Base-by-base conservation (phyloP, 208 protist species). In the Crithidia sp. region DNA sequence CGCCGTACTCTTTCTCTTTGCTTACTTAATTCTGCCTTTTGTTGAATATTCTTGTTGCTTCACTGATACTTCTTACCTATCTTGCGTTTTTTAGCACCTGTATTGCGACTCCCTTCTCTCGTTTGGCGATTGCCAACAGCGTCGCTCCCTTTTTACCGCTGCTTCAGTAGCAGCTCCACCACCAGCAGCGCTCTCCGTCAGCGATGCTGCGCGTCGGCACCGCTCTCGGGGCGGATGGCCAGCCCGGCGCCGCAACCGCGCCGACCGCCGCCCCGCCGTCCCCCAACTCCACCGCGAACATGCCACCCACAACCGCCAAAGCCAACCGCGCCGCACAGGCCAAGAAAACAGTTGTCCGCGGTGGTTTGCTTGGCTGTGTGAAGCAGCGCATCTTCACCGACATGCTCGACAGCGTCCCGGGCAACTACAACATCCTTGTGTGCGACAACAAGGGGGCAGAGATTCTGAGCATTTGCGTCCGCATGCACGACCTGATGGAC, bases 401-500 rank as follows among this genome's bases (percentile, higher is more conserved):
- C 52, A 95, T 95, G 87, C 59, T 95, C 6, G 87, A 92, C 53
- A 74, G 74, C 39, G 86, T 92, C 2, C 58, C 66, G 4, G 85
- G 81, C 13, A 37, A 67, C 6, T 88, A 85, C 74, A 95, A 95
- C 67, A 85, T 94, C 58, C 67, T 94, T 47, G 76, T 95, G 8
- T 92, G 84, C 66, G 91, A 95, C 56, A 68, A 77, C n/a, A 62
- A 69, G 6, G 82, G 79, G 0, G 82, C 86, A 12, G 71, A 87
- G 41, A 73, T 92, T 45, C 74, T 95, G 28, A 93, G 84, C 67
- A 81, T 63, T 16, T 90, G 77, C 56, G 50, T 91, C 47, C 85
- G 86, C 67, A 88, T 95, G 80, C 77, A 91, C 67, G 88, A 95
- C 52, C 69, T 95, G 50, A 90, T 93, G 87, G 83, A 84, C 50